These are phyloP conservation scores for Coemansia sp. DNA, from an alignment of 192 early-diverging fungal species.

Conservation along the genomic window DNA sequence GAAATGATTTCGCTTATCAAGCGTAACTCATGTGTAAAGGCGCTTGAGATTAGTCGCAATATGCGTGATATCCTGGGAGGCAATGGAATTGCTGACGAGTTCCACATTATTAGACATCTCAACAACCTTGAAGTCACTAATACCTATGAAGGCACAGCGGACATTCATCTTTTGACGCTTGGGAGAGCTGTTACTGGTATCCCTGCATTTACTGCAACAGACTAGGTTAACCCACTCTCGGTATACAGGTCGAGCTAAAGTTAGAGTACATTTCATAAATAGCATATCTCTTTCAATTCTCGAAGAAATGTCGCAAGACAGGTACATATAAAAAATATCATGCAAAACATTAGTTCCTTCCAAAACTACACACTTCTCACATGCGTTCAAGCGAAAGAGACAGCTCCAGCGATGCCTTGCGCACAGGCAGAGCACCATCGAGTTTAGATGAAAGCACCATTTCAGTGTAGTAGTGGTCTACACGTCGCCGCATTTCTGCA, in stretches of 20 bases:
- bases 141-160: constrained; percentile 97
- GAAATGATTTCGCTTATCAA: constrained; percentile 98
- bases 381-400: constrained; percentile 41
- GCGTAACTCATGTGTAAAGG: constrained; percentile 93
- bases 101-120: constrained; percentile 93
- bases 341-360: background rate
- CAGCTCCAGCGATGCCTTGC: constrained; percentile 51
- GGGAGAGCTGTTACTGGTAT: constrained; percentile 95
- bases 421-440: constrained; percentile 49
- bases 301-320: background rate
- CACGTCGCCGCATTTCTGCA: constrained; percentile 32
- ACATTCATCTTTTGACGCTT: constrained; percentile 91
- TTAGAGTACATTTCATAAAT: background rate
- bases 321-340: background rate
- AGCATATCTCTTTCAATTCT: constrained; percentile 1
- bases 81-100: constrained; percentile 94
- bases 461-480: constrained; percentile 42
- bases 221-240: background rate
- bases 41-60: constrained; percentile 86
- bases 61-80: constrained; percentile 93
- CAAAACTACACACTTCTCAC: constrained; percentile 13
- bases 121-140: constrained; percentile 91
- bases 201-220: constrained; percentile 60
- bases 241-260: background rate
- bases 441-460: constrained; percentile 47